A percentile compares a stretch with the other conserved stretches of the same genome.
Conservation (phyloP, 1,284 basidiomycete species). For the Omphalotus olearius region DNA sequence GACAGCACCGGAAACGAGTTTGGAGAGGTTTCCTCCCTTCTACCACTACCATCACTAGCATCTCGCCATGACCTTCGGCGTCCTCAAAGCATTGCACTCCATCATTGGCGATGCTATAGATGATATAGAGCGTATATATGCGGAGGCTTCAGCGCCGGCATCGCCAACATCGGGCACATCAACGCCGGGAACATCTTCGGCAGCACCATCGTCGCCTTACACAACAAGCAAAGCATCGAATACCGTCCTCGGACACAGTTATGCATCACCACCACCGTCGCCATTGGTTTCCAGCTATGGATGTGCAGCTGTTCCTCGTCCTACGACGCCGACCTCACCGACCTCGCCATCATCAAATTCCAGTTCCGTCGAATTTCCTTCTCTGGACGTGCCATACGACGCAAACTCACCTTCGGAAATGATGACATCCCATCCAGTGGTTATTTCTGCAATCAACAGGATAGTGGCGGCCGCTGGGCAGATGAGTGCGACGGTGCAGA, state of each 20-base stretch:
- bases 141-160: slow-evolving; percentile 11
- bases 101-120: slow-evolving; percentile 65
- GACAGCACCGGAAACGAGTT: too few species aligned
- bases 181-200: slow-evolving; percentile 14
- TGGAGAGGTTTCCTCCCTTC: neutral
- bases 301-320: slow-evolving; percentile 5
- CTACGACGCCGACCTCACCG: neutral
- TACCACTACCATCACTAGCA: slow-evolving; percentile 4
- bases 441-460: slow-evolving; percentile 52
- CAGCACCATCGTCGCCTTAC: slow-evolving; percentile 18
- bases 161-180: slow-evolving; percentile 2
- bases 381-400: slow-evolving; percentile 47
- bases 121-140: slow-evolving; percentile 63
- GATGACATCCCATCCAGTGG: slow-evolving; percentile 52
- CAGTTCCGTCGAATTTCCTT: slow-evolving; percentile 50
- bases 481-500: slow-evolving; percentile 55
- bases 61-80: slow-evolving; percentile 50
- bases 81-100: slow-evolving; percentile 57
- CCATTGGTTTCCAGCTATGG: slow-evolving; percentile 19
- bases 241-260: slow-evolving; percentile 19
- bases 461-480: slow-evolving; percentile 69
- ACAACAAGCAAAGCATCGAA: slow-evolving; percentile 12
- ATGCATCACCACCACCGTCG: slow-evolving; percentile 41
- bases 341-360: slow-evolving; percentile 5
- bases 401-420: slow-evolving; percentile 43